Base-by-base conservation (phyloP, 306 rosid species). In the Cicer cuneatum region DNA sequence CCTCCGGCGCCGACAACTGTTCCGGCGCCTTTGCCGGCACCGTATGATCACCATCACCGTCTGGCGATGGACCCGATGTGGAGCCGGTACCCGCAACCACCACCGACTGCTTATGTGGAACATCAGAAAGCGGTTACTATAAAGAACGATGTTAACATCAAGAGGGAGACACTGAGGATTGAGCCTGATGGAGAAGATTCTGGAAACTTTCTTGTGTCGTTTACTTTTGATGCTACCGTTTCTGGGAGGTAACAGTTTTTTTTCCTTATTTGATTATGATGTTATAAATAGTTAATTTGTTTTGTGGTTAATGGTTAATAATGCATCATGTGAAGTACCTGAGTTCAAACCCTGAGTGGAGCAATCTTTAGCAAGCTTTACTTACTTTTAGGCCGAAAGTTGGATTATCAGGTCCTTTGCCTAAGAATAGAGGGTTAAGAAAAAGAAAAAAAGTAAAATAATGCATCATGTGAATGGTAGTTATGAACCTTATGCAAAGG, bases 91-190 rank as follows among this genome's bases (percentile, higher is more conserved):
- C 69, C 21, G 1, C 72, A 19, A 5, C 59, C n/a, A 33, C 47
- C 56, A 0, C 84, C 79, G 40, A 19, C 86, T 29, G 96, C 97
- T 1, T 87, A 81, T 40, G 90, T 95, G 24, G 99, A 95, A 83
- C 93, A 95, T 21, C 97, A 89, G 93, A 92, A 95, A 78, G 97
- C 97, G 47, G 97, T 87, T 60, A 95, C 96, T 12, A 95, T 95
- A 38, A 82, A 92, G 59, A 95, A 90, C 57, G 99, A 90, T 83
- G 90, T 95, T 42, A 92, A 95, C 74, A 83, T 95, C 62, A 95
- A 89, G 96, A 95, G 89, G 86, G 99, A 95, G 87, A 89, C 84
- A 63, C 78, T 95, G 60, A 87, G 60, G 83, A 79, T 92, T 57
- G 99, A 86, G 7, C 80, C 89, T 1, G 99, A 95, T 82, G 92